Evolutionary conservation across 257 asterid genomes (phyloP), one percentile per base, ranked within the genome.

Genomic region (Primulina huaijiensis): DNA sequence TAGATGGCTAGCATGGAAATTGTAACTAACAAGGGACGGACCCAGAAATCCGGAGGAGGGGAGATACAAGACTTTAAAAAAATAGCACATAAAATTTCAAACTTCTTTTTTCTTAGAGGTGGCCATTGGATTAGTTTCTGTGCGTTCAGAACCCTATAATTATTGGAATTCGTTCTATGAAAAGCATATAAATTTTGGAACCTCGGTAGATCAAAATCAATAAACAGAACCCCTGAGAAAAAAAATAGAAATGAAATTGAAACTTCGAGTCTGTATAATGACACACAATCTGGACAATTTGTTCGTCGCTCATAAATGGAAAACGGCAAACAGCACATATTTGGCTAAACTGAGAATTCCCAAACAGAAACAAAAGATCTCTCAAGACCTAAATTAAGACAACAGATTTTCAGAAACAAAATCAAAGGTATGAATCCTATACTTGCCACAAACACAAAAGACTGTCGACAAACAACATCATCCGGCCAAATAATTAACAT

Each of bases 181-280:
- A 8, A 31, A 60, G 8, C n/a, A 12, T 37, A 68, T n/a, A 65
- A 30, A 30, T 30, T 16, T 19, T 25, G 27, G 3, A 61, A 16
- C 17, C 21, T 17, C 7, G 17, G 62, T 62, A 74, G 31, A 64
- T 29, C 70, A 72, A 19, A 31, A 53, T 27, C 60, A 33, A 40
- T 60, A 14, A 8, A 37, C 31, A 33, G 27, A 38, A 58, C 3
- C 19, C 9, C 33, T 14, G 55, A 43, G 25, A 35, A 35, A 35
- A 35, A 35, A 10, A 35, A 0, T 35, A 1, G 43, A 8, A 3
- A 64, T 63, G 35, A 35, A 5, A 33, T 10, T n/a, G 37, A 17
- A 37, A 19, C 19, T 37, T n/a, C 7, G 6, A 3, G 6, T 19
- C n/a, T 17, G 11, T 20, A 25, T 52, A 16, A 64, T 21, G n/a